Base-by-base conservation (phyloP, 2,329 filamentous ascomycete species). In the Trichoderma sp. region DNA sequence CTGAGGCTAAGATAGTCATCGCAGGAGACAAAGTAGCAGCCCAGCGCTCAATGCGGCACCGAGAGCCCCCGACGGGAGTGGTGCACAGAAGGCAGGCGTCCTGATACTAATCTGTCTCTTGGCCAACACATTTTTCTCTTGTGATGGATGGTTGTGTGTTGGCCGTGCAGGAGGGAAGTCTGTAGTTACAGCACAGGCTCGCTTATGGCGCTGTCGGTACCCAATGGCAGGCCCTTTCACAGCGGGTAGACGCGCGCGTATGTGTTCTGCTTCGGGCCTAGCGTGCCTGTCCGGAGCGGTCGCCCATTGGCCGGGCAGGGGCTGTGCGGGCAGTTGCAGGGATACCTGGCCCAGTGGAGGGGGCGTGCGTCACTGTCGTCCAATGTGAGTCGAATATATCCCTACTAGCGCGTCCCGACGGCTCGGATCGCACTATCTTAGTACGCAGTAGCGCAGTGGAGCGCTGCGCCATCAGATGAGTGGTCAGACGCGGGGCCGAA, bases 371-470 rank as follows among this genome's bases (percentile, higher is more conserved):
- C 2, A 3, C 15, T 14, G 2, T 7, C 2, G 53, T 14, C 78
- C 77, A 80, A 79, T 79, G 47, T 9, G 6, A 24, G 21, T 24
- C 21, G 32, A 14, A 21, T 0, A 12, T 5, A 12, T 51, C 75
- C 73, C 60, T 76, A 47, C 78, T 82, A 82, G 81, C 77, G 79
- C 74, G 76, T 78, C 78, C 78, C 81, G 81, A 76, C 78, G 81
- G 74, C 74, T 75, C 80, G 81, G 81, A 78, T 81, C 75, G 76
- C 74, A 75, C 80, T 77, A 80, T 76, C 68, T 66, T 71, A 74
- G 75, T 64, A 74, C 73, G 78, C 75, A 67, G 66, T 71, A 74
- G 75, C 64, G 75, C 73, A 73, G 43, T 76, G 73, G 74, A 71
- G 64, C 72, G 26, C 73, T 73, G 71, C 51, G 47, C 71, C 70